These are phyloP conservation scores for Marchantia paleacea DNA, from an alignment of 225 moss, liverwort and hornwort genomes.

Conservation along the genomic window DNA sequence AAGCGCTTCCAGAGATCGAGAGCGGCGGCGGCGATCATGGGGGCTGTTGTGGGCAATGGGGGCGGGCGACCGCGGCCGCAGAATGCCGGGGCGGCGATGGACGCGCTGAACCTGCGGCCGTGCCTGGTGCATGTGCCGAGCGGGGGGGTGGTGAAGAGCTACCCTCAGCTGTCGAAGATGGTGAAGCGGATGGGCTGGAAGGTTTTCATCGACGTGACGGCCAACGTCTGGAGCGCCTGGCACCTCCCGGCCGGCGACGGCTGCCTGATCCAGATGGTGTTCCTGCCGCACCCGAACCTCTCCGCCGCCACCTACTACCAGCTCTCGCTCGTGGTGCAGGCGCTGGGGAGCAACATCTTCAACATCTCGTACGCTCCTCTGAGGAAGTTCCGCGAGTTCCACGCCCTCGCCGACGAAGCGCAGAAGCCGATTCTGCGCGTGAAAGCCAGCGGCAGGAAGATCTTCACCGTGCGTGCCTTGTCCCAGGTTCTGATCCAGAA, in stretches of 20 bases:
- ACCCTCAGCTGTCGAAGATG: neutral
- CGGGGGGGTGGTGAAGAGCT: slow-evolving; percentile 5
- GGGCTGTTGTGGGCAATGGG: too few relatives aligned
- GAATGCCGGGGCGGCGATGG: neutral
- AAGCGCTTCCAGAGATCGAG: too few relatives aligned
- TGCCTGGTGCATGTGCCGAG: slow-evolving; percentile 13
- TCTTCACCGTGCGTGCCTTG: neutral
- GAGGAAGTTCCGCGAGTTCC: neutral
- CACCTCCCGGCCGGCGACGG: neutral
- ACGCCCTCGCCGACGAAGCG: neutral
- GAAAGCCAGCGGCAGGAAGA: neutral
- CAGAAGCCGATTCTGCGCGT: slow-evolving; percentile 4
- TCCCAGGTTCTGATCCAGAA: neutral
- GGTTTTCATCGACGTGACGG: slow-evolving; percentile 8
- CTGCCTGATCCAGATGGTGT: slow-evolving; percentile 5
- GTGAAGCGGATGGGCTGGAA: slow-evolving; percentile 17
- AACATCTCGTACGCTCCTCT: neutral
- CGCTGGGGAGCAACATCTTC: neutral
- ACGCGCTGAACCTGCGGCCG: slow-evolving; percentile 4
- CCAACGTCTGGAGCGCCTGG: slow-evolving; percentile 14
- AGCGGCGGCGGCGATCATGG: too few relatives aligned
- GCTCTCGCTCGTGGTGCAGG: neutral
- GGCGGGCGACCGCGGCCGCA: too few relatives aligned
- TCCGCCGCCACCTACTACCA: neutral
- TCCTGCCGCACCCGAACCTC: slow-evolving; percentile 8